phyloP scores from a whole-genome alignment of 805 yeast genomes.

The Sugiyamaella marilandica region DNA sequence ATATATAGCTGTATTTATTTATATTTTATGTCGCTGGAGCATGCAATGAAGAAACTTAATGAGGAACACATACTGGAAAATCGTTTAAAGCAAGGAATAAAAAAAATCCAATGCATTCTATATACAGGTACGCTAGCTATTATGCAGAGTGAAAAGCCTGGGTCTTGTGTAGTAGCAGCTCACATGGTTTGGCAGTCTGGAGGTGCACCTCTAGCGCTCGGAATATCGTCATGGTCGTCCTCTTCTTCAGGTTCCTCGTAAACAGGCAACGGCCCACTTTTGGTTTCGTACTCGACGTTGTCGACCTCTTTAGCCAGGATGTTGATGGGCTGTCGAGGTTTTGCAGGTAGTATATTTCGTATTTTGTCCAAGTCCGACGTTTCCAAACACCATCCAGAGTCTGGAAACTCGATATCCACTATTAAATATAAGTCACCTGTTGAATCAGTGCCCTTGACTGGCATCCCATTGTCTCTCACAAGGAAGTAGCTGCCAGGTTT shows the following conservation, averaged over 20 bases:
- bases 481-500: slow-evolving; percentile 68
- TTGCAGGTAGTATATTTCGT: slow-evolving; percentile 24
- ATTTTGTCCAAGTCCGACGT: slow-evolving; percentile 46
- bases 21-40: neutral
- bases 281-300: slow-evolving; percentile 20
- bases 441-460: slow-evolving; percentile 40
- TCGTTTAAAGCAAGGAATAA: neutral
- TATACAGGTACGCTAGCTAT: neutral
- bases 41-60: neutral
- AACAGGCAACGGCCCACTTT: slow-evolving; percentile 12
- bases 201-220: slow-evolving; percentile 1
- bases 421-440: slow-evolving; percentile 69
- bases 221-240: slow-evolving; percentile 5
- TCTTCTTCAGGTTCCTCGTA: slow-evolving; percentile 11
- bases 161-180: neutral
- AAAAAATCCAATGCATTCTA: neutral
- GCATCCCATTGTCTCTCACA: slow-evolving; percentile 80
- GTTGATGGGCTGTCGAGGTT: slow-evolving; percentile 16
- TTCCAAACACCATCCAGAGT: slow-evolving; percentile 79
- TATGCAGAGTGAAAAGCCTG: neutral
- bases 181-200: slow-evolving; percentile 22
- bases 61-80: neutral
- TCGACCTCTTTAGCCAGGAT: slow-evolving; percentile 20
- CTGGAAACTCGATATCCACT: slow-evolving; percentile 74
- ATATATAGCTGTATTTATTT: neutral